Percentiles rank a stretch among this genome's conserved stretches.
These are phyloP conservation scores for Kwoniella bestiolae DNA, from an alignment of 768 basidiomycete genomes.

Conservation along the genomic window DNA sequence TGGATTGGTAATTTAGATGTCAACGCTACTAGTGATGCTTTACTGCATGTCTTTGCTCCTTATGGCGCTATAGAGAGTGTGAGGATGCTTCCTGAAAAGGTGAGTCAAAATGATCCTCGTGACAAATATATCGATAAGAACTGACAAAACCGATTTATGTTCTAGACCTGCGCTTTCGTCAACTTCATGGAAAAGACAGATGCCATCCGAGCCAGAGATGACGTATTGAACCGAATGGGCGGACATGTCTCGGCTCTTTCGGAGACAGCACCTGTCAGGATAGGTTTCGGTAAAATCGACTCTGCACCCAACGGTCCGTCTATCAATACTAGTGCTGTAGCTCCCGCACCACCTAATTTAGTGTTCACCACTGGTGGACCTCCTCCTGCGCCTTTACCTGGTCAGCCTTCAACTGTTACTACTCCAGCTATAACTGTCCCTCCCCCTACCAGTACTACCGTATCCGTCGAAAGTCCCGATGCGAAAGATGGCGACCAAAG, in stretches of 20 bases:
- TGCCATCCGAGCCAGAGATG: constrained; percentile 96
- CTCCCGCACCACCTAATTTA: constrained; percentile 56
- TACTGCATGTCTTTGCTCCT: constrained; percentile 91
- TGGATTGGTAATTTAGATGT: constrained; percentile 99
- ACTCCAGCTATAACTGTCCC: constrained; percentile 49
- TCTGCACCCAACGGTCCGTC: constrained; percentile 86
- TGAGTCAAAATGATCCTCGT: too few species aligned
- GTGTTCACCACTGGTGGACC: constrained; percentile 45
- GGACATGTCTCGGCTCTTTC: constrained; percentile 81
- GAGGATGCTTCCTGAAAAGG: constrained; percentile 95
- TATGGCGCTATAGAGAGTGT: constrained; percentile 98
- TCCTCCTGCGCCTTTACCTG: neutral
- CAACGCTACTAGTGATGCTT: constrained; percentile 88
- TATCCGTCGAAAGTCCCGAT: constrained; percentile 25
- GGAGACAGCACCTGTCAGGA: constrained; percentile 92
- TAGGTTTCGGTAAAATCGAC: constrained; percentile 97
- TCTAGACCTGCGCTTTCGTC: constrained; percentile 96
- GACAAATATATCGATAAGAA: too few species aligned
- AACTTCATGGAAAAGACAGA: constrained; percentile 96
- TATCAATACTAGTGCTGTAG: constrained; percentile 69
- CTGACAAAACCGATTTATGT: too few species aligned
- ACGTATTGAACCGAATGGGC: constrained; percentile 91
- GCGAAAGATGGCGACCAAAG: constrained; percentile 65
- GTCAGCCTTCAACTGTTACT: constrained; percentile 56
- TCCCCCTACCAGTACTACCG: constrained; percentile 17